These are phyloP conservation scores for Pezizomycotina sp. DNA, from an alignment of 2,329 filamentous ascomycete genomes.

Conservation along the genomic window DNA sequence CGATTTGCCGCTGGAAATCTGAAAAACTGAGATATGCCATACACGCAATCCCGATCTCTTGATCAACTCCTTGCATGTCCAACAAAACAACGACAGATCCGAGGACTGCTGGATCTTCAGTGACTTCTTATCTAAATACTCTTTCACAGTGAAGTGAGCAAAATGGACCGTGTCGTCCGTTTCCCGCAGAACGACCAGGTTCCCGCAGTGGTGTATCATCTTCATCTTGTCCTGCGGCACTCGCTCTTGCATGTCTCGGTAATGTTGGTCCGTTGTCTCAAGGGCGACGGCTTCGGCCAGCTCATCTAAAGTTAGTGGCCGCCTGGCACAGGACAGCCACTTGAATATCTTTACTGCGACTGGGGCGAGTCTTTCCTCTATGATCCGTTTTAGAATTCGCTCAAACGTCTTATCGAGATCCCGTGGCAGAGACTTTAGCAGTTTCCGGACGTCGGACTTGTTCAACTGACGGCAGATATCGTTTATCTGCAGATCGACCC, in stretches of 20 bases:
- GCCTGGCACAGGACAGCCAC: slow-evolving; percentile 27
- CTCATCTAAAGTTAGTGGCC: slow-evolving; percentile 28
- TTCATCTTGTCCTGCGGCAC: too few relatives aligned
- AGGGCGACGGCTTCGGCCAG: slow-evolving; percentile 29
- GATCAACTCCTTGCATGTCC: too few relatives aligned
- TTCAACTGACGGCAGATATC: slow-evolving; percentile 28
- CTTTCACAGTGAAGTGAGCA: slow-evolving; percentile 27
- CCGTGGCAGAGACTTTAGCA: slow-evolving; percentile 26
- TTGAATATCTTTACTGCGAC: slow-evolving; percentile 23
- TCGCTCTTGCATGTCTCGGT: too few relatives aligned
- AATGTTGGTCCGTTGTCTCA: too few relatives aligned
- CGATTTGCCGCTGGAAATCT: too few relatives aligned
- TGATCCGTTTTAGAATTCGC: slow-evolving; percentile 24
- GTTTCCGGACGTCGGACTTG: slow-evolving; percentile 27
- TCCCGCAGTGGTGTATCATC: too few relatives aligned
- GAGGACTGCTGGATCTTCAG: too few relatives aligned
- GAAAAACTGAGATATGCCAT: too few relatives aligned
- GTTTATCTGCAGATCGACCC: slow-evolving; percentile 28
- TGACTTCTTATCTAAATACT: too few relatives aligned
- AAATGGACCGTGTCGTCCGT: slow-evolving; percentile 27
- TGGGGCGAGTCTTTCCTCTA: slow-evolving; percentile 18
- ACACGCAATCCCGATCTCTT: too few relatives aligned
- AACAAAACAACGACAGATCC: too few relatives aligned
- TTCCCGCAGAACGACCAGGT: slow-evolving; percentile 28
- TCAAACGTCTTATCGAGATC: slow-evolving; percentile 26